Percentiles rank a stretch among this genome's conserved stretches.
Evolutionary conservation across 192 early-diverging fungal genomes (phyloP).

Genomic region (Gamsiella multidivaricata): DNA sequence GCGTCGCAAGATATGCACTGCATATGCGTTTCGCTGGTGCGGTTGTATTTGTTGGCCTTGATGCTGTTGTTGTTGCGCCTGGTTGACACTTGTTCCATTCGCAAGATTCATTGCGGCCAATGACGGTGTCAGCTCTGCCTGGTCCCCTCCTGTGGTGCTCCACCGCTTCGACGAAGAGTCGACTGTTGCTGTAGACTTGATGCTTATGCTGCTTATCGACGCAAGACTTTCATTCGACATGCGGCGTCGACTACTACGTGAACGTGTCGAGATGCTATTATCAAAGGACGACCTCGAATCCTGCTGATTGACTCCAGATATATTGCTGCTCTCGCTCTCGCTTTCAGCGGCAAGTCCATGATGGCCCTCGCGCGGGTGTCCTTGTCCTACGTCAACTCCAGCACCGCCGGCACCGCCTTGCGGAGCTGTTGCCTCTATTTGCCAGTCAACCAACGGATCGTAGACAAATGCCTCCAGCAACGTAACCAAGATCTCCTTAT

Average conservation of each 20-base stretch:
- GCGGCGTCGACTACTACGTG: slow-evolving; percentile 1
- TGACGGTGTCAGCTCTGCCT: neutral
- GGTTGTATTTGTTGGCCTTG: slow-evolving; percentile 25
- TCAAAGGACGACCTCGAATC: slow-evolving; percentile 8
- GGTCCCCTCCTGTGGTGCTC: slow-evolving; percentile 14
- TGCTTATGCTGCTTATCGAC: slow-evolving; percentile 24
- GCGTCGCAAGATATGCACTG: slow-evolving; percentile 68
- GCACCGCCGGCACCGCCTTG: slow-evolving; percentile 22
- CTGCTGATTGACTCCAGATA: slow-evolving; percentile 7
- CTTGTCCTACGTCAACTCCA: slow-evolving; percentile 2
- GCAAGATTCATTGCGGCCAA: neutral
- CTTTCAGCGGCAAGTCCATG: slow-evolving; percentile 1
- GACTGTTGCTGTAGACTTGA: slow-evolving; percentile 13
- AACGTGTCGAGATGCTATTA: slow-evolving; percentile 5
- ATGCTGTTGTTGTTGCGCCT: slow-evolving; percentile 3
- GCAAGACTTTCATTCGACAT: slow-evolving; percentile 21
- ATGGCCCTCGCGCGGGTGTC: neutral
- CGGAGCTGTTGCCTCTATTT: slow-evolving; percentile 46
- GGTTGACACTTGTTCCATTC: slow-evolving; percentile 5
- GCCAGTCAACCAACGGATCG: slow-evolving; percentile 81
- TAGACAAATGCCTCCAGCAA: slow-evolving; percentile 95
- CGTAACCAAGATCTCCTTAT: slow-evolving; percentile 83
- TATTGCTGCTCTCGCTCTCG: slow-evolving; percentile 17
- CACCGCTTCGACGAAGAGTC: slow-evolving; percentile 8
- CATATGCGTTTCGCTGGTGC: slow-evolving; percentile 68